Percentiles rank a stretch among this genome's conserved stretches.
phyloP scores from a whole-genome alignment of 768 basidiomycete genomes.

The Sarcodon aspratus region DNA sequence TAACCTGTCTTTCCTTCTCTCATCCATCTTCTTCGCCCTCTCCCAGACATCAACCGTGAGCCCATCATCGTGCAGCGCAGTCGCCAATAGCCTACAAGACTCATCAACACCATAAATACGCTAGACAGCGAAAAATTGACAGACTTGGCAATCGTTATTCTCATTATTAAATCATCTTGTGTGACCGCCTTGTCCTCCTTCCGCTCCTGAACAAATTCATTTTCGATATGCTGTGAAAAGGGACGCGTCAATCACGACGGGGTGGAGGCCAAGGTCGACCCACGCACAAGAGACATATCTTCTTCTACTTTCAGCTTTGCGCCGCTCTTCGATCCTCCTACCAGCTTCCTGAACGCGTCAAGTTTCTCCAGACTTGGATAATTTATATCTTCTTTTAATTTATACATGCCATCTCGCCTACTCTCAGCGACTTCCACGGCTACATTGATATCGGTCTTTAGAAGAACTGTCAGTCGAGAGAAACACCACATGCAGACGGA shows the following conservation, averaged over 20 bases:
- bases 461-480: not conserved
- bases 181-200: conserved; percentile 26
- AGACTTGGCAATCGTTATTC: conserved; percentile 64
- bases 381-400: conserved; percentile 26
- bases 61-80: conserved; percentile 44
- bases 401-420: conserved; percentile 32
- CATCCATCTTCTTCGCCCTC: conserved; percentile 48
- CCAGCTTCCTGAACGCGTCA: conserved; percentile 41
- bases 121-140: conserved; percentile 9
- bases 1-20: conserved; percentile 23
- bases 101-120: conserved; percentile 2
- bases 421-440: conserved; percentile 26
- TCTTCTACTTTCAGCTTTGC: conserved; percentile 45
- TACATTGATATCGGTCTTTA: conserved; percentile 49
- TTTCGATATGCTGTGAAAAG: conserved; percentile 51
- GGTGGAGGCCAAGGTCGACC: not conserved
- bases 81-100: conserved; percentile 41
- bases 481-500: not conserved
- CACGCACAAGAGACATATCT: conserved; percentile 15
- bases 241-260: not conserved
- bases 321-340: conserved; percentile 44
- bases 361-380: conserved; percentile 38
- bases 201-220: conserved; percentile 50
- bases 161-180: conserved; percentile 52
- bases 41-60: conserved; percentile 56